phyloP scores from a whole-genome alignment of 2,329 filamentous ascomycete species.

The Aspergillus flavus region DNA sequence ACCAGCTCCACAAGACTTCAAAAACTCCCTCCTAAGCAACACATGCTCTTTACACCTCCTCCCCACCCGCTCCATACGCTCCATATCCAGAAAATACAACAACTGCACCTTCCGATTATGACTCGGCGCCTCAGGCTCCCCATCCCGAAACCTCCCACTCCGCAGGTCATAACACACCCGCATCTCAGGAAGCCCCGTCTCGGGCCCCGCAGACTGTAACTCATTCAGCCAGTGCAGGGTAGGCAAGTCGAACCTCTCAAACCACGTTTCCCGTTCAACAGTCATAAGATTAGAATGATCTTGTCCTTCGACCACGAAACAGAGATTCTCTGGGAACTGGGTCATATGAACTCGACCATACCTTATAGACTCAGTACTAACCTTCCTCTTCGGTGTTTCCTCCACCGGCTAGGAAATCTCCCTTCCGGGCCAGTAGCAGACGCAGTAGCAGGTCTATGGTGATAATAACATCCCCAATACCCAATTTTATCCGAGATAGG shows the following conservation, averaged over 20 bases:
- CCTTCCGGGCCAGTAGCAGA: neutral
- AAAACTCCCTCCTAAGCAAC: constrained; percentile 11
- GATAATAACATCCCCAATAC: constrained; percentile 24
- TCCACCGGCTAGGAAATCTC: neutral
- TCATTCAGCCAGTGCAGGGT: constrained; percentile 3
- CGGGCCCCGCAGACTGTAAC: constrained; percentile 4
- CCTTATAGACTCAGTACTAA: neutral
- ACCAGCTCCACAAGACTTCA: constrained; percentile 16
- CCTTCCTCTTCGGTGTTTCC: too few relatives aligned
- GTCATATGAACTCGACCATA: constrained; percentile 7
- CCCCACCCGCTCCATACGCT: constrained; percentile 12
- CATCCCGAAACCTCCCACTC: neutral
- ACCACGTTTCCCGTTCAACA: constrained; percentile 16
- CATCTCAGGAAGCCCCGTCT: constrained; percentile 12
- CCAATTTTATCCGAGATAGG: constrained; percentile 14
- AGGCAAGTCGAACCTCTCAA: constrained; percentile 13
- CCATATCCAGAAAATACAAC: constrained; percentile 23
- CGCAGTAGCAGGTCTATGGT: constrained; percentile 7
- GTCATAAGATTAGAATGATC: constrained; percentile 14
- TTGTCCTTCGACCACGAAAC: constrained; percentile 23
- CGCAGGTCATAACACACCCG: constrained; percentile 16
- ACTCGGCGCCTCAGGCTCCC: constrained; percentile 3
- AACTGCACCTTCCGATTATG: constrained; percentile 19
- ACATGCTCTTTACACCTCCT: constrained; percentile 16
- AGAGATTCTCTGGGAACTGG: constrained; percentile 19